Base-by-base conservation (phyloP, 768 basidiomycete genomes). In the Mrakia frigida region DNA sequence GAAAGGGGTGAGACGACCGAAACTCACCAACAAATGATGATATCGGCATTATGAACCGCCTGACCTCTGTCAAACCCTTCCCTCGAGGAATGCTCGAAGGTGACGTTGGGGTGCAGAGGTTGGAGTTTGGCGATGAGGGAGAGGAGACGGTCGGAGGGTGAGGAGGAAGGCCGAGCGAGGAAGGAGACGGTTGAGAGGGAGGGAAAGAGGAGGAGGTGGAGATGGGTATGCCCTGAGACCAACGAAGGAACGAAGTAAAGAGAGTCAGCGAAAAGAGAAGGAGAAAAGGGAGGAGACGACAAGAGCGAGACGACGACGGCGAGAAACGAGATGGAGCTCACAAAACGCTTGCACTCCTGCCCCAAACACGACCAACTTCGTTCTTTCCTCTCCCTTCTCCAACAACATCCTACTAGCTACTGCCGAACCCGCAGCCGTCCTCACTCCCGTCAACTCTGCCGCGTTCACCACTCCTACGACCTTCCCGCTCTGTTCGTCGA, bases 401-500 rank as follows among this genome's bases (percentile, higher is more conserved):
- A 74, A n/a, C 1, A 74, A 9, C 73, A 70, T n/a, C 35, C 52
- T n/a, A 43, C 67, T 78, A 16, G 35, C 70, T 0, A 76, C 79
- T 53, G n/a, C 33, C 18, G 31, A 18, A 0, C 69, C 79, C 33
- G 74, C 79, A 72, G 82, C 81, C 0, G 82, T 82, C 16, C 82
- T 61, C 6, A 82, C 61, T 0, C 81, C 82, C 1, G 82, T 82
- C 31, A 82, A 61, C 85, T 75, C 81, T 90, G 92, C 91, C 78
- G 91, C 91, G 70, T 95, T 95, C 28, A 96, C 83, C 46, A 95
- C 84, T 0, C 91, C 92, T 78, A 87, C 90, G n/a, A 90, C 87
- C 0, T 84, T 84, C 0, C 93, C 93, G 0, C 87, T 89, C 2
- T 77, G 79, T 78, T 92, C 91, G 80, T 94, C 89, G 14, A 96